phyloP scores from a whole-genome alignment of 129 eudicot genomes.

The Helianthus tuberosus region DNA sequence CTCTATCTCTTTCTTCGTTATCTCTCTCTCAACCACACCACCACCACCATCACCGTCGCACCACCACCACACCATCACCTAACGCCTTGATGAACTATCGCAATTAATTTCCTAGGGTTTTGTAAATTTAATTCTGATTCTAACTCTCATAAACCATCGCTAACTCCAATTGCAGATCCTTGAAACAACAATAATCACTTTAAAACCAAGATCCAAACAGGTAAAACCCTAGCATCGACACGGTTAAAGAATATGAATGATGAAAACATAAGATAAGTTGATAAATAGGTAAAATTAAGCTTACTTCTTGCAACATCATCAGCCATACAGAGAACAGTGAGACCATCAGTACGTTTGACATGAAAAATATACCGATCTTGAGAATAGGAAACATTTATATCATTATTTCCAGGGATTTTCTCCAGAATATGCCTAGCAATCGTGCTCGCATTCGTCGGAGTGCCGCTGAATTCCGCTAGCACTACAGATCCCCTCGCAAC shows the following conservation, averaged over 20 bases:
- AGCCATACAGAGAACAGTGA: constrained; percentile 95
- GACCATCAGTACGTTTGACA: constrained; percentile 92
- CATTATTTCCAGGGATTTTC: constrained; percentile 68
- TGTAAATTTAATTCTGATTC: neutral
- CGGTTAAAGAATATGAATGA: neutral
- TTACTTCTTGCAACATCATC: constrained; percentile 86
- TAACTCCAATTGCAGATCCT: neutral
- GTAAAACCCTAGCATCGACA: neutral
- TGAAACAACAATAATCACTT: neutral
- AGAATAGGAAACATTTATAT: constrained; percentile 83
- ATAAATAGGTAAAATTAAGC: constrained; percentile 15
- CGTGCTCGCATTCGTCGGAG: constrained; percentile 81
- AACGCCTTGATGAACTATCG: neutral
- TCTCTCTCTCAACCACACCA: too few species aligned
- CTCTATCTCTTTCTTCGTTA: too few species aligned
- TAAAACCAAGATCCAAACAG: neutral
- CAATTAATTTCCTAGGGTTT: neutral
- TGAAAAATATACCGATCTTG: constrained; percentile 95
- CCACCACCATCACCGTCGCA: too few species aligned
- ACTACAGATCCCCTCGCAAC: constrained; percentile 93
- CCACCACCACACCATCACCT: too few species aligned
- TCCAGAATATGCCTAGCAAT: constrained; percentile 80
- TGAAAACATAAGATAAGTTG: neutral
- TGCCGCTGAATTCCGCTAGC: constrained; percentile 76
- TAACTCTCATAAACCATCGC: neutral